phyloP scores from a whole-genome alignment of 2,329 filamentous ascomycete genomes.

The Teratosphaeria gauchensis region DNA sequence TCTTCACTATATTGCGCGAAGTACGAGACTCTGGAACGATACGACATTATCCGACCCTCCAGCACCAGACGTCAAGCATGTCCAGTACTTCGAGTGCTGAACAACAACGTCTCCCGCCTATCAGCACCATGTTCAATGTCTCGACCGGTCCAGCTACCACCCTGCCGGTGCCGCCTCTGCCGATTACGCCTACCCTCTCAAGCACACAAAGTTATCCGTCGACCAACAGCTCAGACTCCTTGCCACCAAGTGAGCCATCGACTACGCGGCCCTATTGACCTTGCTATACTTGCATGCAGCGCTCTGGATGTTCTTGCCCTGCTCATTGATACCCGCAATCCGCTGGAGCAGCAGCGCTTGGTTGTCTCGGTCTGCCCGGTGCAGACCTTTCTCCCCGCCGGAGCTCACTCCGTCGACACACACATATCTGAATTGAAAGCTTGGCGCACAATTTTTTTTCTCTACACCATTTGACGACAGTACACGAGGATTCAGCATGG shows the following conservation, averaged over 20 bases:
- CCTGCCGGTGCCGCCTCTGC: not conserved
- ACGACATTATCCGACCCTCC: not conserved
- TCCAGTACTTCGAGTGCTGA: not conserved
- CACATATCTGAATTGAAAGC: not conserved
- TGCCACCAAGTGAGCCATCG: not conserved
- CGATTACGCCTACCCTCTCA: not conserved
- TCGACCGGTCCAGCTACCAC: not conserved
- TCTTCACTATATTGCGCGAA: conserved; percentile 14
- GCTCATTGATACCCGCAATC: conserved; percentile 4
- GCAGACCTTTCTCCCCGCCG: not conserved
- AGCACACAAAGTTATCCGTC: not conserved
- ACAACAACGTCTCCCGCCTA: conserved; percentile 4
- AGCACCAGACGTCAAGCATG: not conserved
- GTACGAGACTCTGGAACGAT: conserved; percentile 1
- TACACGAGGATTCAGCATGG: not conserved
- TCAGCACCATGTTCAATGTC: conserved; percentile 4
- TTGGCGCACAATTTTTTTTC: not conserved
- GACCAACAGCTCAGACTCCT: not conserved
- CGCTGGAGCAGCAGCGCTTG: conserved; percentile 3
- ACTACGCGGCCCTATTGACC: not conserved
- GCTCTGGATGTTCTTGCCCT: not conserved
- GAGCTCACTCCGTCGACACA: not conserved
- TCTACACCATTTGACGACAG: not conserved
- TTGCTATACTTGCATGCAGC: not conserved
- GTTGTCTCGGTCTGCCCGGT: not conserved